Evolutionary conservation across 768 basidiomycete genomes (phyloP), one percentile per base, ranked within the genome.

Genomic region (Boletus rubropictus): DNA sequence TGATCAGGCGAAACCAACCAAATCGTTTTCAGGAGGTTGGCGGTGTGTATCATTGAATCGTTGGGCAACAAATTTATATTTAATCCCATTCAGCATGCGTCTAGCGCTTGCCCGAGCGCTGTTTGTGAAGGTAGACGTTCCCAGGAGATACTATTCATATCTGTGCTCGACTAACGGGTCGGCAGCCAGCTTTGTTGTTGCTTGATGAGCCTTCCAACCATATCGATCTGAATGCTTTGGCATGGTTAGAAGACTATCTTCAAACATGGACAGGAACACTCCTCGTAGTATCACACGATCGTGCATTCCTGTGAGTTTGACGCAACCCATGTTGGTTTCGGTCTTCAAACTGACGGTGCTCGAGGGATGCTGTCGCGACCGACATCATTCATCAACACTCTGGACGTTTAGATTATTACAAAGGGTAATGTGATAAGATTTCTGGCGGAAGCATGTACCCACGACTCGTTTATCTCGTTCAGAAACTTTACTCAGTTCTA

Each of bases 401-500:
- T 1, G 85, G 77, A 44, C 79, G 96, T 38, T 75, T 98, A 17
- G 93, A 98, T 64, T 98, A 98, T 71, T 98, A 94, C 74, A 96
- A 97, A 72, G 96, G 95, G 82, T 87, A 58, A 31, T 22, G 71
- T 54, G 32, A 28, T 17, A 3, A 5, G 11, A 6, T 10, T 21
- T 50, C 14, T 7, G 31, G 20, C 20, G 4, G 24, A 27, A 28
- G 21, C 7, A 3, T 32, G 42, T 52, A 24, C 44, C 48, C 9
- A 51, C 45, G 35, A 58, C 44, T 24, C 7, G 8, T 17, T 31
- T 25, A 20, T 37, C 34, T 29, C 5, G n/a, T 35, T 2, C 54
- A 90, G 88, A 48, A 98, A 98, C 71, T 99, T 98, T 68, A 84
- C 89, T 1, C 94, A 98, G 65, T 98, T 99, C 77, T 98, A 99